A percentile compares a stretch with the other conserved stretches of the same genome.
Evolutionary conservation across 306 rosid species (phyloP).

Genomic region (Acacia acuminata): DNA sequence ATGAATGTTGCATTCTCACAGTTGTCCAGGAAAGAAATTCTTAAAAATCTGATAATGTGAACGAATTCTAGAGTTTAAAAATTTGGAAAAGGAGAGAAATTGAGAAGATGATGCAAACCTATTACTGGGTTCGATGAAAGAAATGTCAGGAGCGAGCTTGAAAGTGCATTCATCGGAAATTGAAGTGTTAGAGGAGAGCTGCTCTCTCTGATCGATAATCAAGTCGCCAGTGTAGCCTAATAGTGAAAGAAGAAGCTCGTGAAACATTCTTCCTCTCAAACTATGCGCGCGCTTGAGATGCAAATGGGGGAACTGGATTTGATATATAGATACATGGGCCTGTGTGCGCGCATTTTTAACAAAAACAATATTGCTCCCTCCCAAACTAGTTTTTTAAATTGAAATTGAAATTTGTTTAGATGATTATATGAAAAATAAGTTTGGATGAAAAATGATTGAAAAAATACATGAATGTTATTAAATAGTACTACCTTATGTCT

Average conservation of each 20-base stretch:
- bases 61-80: background rate
- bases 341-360: too few relatives aligned
- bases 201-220: conserved; percentile 75
- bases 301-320: background rate
- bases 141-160: conserved; percentile 83
- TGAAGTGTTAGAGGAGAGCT: conserved; percentile 48
- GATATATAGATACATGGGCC: too few relatives aligned
- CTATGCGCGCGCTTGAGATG: background rate
- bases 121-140: conserved; percentile 82
- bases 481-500: too few relatives aligned
- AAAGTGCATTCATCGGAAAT: conserved; percentile 72
- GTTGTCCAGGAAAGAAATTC: background rate
- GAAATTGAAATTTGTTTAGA: too few relatives aligned
- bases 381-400: too few relatives aligned
- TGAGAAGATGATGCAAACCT: conserved; percentile 49
- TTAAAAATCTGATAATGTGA: background rate
- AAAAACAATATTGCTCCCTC: too few relatives aligned
- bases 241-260: conserved; percentile 85
- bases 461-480: too few relatives aligned
- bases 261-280: conserved; percentile 52
- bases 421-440: too few relatives aligned
- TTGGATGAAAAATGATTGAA: too few relatives aligned
- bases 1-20: background rate
- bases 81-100: background rate
- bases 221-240: conserved; percentile 96